phyloP scores from a whole-genome alignment of 2,329 filamentous ascomycete genomes.

The Grosmannia penicillata region DNA sequence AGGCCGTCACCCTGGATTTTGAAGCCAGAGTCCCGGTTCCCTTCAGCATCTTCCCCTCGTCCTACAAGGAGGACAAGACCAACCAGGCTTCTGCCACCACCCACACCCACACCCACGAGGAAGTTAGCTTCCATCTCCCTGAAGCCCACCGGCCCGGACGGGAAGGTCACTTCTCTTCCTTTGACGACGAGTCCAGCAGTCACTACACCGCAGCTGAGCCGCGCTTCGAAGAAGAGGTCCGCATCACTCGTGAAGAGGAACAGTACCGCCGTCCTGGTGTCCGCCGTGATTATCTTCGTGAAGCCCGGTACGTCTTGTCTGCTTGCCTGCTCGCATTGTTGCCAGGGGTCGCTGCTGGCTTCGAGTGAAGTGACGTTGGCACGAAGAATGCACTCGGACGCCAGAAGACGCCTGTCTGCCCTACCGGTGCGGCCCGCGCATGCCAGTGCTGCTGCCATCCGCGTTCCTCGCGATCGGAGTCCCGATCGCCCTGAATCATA shows the following conservation, averaged over 20 bases:
- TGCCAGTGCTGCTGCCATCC: neutral
- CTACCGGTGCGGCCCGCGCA: slow-evolving; percentile 4
- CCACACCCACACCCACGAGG: slow-evolving; percentile 56
- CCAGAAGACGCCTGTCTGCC: too few relatives aligned
- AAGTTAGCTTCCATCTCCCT: slow-evolving; percentile 64
- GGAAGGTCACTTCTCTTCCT: slow-evolving; percentile 88
- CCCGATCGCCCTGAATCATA: too few relatives aligned
- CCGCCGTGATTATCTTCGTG: slow-evolving; percentile 37
- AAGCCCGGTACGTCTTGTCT: slow-evolving; percentile 37
- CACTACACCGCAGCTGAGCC: slow-evolving; percentile 24
- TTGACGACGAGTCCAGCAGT: slow-evolving; percentile 10
- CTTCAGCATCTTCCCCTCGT: slow-evolving; percentile 96
- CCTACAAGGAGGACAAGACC: slow-evolving; percentile 18
- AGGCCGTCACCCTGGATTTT: slow-evolving; percentile 99
- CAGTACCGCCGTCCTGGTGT: slow-evolving; percentile 57
- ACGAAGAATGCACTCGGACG: too few relatives aligned
- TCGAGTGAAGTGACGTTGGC: too few relatives aligned
- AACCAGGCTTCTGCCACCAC: slow-evolving; percentile 28
- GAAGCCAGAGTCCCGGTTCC: slow-evolving; percentile 97
- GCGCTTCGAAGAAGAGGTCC: slow-evolving; percentile 61
- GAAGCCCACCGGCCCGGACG: slow-evolving; percentile 80
- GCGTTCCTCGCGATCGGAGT: too few relatives aligned
- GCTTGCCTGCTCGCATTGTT: neutral
- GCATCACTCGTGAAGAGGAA: slow-evolving; percentile 65
- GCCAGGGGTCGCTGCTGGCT: too few relatives aligned